These are phyloP conservation scores for Phaseolus lunatus DNA, from an alignment of 306 rosid species.

Conservation along the genomic window DNA sequence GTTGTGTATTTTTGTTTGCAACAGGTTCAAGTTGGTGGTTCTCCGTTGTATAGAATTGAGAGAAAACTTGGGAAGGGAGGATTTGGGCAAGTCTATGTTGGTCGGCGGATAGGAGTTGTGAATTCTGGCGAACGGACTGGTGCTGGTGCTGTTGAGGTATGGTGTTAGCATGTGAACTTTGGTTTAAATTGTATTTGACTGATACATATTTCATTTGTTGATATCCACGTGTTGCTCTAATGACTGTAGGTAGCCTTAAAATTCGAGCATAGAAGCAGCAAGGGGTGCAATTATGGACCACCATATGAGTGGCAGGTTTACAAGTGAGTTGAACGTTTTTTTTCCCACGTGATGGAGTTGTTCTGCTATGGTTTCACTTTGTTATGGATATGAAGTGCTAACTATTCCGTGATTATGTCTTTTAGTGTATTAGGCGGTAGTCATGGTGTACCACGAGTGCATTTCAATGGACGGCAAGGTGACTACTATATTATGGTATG, in stretches of 20 bases:
- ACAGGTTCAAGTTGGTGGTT: slow-evolving; percentile 95
- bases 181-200: neutral
- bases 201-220: neutral
- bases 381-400: slow-evolving; percentile 7
- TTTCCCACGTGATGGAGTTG: neutral
- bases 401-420: slow-evolving; percentile 6
- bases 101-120: slow-evolving; percentile 67
- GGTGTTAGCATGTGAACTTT: slow-evolving; percentile 47
- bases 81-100: slow-evolving; percentile 94
- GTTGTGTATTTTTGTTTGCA: slow-evolving; percentile 15
- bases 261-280: slow-evolving; percentile 92
- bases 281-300: slow-evolving; percentile 93
- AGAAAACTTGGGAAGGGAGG: slow-evolving; percentile 95
- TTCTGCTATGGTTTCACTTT: slow-evolving; percentile 19
- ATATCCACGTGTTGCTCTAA: neutral
- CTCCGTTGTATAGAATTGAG: slow-evolving; percentile 76
- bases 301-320: slow-evolving; percentile 98
- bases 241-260: slow-evolving; percentile 86
- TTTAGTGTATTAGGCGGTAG: slow-evolving; percentile 89
- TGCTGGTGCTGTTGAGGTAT: slow-evolving; percentile 78
- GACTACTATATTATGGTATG: slow-evolving; percentile 94
- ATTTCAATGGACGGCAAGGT: slow-evolving; percentile 91
- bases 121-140: slow-evolving; percentile 65
- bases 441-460: slow-evolving; percentile 94
- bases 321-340: slow-evolving; percentile 63